These are phyloP conservation scores for Leucaena leucocephala DNA, from an alignment of 306 rosid species.

Conservation along the genomic window DNA sequence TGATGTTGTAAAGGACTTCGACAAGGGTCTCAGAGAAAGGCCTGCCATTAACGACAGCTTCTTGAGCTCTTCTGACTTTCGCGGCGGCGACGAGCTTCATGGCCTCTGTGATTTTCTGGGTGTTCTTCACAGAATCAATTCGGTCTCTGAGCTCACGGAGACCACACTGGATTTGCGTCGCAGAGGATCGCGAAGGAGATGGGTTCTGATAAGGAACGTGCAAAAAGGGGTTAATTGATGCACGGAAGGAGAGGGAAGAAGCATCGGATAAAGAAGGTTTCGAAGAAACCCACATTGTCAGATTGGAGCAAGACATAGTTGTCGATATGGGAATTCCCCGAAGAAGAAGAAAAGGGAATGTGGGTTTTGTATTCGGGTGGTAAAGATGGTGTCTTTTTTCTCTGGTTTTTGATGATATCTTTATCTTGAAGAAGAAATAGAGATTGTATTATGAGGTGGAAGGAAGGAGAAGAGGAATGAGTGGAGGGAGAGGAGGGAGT, in stretches of 20 bases:
- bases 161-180: constrained; percentile 51
- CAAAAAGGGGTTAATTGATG: constrained; percentile 50
- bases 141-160: constrained; percentile 68
- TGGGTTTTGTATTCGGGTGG: constrained; percentile 15
- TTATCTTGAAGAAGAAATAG: constrained; percentile 36
- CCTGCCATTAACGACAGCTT: constrained; percentile 71
- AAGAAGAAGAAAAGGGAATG: constrained; percentile 24
- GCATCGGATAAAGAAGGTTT: constrained; percentile 66
- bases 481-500: constrained; percentile 51
- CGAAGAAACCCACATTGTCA: constrained; percentile 52
- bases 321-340: constrained; percentile 13
- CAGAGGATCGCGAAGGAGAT: constrained; percentile 39
- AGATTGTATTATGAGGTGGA: constrained; percentile 8
- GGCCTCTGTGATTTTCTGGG: constrained; percentile 81
- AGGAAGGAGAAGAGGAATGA: background rate
- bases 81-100: constrained; percentile 87
- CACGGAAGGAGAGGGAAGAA: constrained; percentile 53
- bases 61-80: constrained; percentile 75
- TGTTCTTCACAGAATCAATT: constrained; percentile 62
- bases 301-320: constrained; percentile 58
- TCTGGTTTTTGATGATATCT: background rate
- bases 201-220: constrained; percentile 48
- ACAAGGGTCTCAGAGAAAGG: constrained; percentile 74
- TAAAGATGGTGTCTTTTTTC: background rate
- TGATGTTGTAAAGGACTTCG: constrained; percentile 76